These are phyloP conservation scores for Anthracocystis panici-leucophaei DNA, from an alignment of 1,284 basidiomycete species.

Conservation along the genomic window DNA sequence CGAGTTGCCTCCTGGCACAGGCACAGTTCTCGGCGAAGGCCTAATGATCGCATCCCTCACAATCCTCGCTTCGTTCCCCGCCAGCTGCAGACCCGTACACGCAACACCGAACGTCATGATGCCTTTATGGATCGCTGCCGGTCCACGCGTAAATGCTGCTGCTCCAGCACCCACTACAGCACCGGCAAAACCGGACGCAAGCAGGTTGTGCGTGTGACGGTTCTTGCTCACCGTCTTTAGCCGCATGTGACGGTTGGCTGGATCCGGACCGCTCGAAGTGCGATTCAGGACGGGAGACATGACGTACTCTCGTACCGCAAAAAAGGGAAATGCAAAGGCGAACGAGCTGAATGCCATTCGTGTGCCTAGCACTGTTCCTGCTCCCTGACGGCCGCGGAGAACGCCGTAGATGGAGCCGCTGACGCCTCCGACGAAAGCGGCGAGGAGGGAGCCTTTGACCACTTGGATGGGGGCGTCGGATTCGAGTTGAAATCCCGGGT, in stretches of 20 bases:
- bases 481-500: conserved; percentile 24
- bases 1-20: conserved; percentile 2
- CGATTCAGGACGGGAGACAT: conserved; percentile 40
- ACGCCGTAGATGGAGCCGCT: conserved; percentile 45
- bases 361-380: conserved; percentile 34
- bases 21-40: conserved; percentile 2
- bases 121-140: conserved; percentile 29
- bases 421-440: conserved; percentile 35
- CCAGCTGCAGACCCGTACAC: conserved; percentile 40
- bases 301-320: conserved; percentile 47
- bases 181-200: conserved; percentile 37
- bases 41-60: conserved; percentile 28
- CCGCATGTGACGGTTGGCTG: conserved; percentile 30
- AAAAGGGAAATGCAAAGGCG: conserved; percentile 51
- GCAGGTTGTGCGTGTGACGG: conserved; percentile 37
- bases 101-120: conserved; percentile 36
- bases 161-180: conserved; percentile 42
- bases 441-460: conserved; percentile 49
- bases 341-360: conserved; percentile 43
- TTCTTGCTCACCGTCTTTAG: conserved; percentile 19
- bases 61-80: conserved; percentile 45
- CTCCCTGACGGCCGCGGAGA: conserved; percentile 37
- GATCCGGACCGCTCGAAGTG: conserved; percentile 37
- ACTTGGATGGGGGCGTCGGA: conserved; percentile 49
- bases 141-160: conserved; percentile 23